Percentiles rank a stretch among this genome's conserved stretches.
phyloP scores from a whole-genome alignment of 163 green algal genomes.

The Scenedesmus sp. region DNA sequence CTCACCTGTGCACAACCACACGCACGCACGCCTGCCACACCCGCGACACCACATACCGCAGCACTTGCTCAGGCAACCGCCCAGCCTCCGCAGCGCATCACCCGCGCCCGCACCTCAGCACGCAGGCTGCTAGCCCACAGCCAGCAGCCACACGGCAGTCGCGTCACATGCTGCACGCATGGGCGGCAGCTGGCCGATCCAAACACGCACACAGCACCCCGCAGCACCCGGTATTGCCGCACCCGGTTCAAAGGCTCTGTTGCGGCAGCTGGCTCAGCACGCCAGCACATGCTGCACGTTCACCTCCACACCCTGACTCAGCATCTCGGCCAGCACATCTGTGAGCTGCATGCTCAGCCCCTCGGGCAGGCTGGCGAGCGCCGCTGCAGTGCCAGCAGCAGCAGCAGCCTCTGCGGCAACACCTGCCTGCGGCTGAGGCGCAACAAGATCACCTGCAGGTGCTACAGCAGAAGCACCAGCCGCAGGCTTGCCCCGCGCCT shows the following conservation, averaged over 20 bases:
- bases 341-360: constrained; percentile 1
- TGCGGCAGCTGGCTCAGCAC: constrained; percentile 1
- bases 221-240: not conserved
- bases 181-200: too few relatives aligned
- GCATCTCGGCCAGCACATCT: constrained; percentile 11
- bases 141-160: too few relatives aligned
- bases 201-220: too few relatives aligned
- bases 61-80: too few relatives aligned
- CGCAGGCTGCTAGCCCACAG: too few relatives aligned
- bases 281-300: constrained; percentile 9
- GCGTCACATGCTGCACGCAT: too few relatives aligned
- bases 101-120: too few relatives aligned
- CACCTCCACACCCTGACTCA: not conserved
- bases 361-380: not conserved
- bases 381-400: not conserved
- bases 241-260: not conserved
- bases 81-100: too few relatives aligned
- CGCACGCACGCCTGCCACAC: too few relatives aligned
- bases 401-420: not conserved
- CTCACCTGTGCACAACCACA: too few relatives aligned
- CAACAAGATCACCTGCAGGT: not conserved
- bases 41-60: too few relatives aligned
- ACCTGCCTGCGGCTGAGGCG: not conserved
- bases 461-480: not conserved
- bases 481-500: not conserved